Evolutionary conservation across 306 rosid species (phyloP).

Genomic region (Cucurbita maxima): DNA sequence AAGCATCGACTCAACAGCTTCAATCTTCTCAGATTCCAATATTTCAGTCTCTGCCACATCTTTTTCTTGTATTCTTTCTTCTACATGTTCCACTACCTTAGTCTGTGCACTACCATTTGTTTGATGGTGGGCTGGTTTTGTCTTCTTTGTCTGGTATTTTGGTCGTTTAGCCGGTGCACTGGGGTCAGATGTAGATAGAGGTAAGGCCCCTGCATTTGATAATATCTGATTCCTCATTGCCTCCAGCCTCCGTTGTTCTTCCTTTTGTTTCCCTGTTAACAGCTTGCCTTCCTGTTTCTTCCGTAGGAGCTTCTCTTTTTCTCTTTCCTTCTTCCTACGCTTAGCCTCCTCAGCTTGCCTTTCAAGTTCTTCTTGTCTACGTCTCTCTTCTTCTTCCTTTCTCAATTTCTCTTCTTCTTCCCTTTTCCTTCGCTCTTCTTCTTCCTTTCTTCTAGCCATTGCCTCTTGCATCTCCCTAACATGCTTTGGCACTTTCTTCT

Average conservation of each 20-base stretch:
- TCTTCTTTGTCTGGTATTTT: slow-evolving; percentile 61
- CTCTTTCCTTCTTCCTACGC: slow-evolving; percentile 70
- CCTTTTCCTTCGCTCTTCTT: slow-evolving; percentile 59
- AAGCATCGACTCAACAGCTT: slow-evolving; percentile 27
- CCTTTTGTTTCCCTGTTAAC: slow-evolving; percentile 66
- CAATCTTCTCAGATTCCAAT: slow-evolving; percentile 45
- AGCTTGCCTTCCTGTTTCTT: slow-evolving; percentile 66
- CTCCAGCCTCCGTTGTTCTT: slow-evolving; percentile 61
- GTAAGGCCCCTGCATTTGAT: slow-evolving; percentile 30
- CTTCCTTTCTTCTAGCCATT: slow-evolving; percentile 71
- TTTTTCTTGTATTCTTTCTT: slow-evolving; percentile 27
- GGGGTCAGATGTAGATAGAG: slow-evolving; percentile 33
- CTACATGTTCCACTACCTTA: slow-evolving; percentile 35
- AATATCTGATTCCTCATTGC: slow-evolving; percentile 76
- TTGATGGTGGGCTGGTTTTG: slow-evolving; percentile 33
- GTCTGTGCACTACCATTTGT: slow-evolving; percentile 37
- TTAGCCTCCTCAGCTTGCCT: slow-evolving; percentile 75
- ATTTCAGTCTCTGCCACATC: slow-evolving; percentile 29
- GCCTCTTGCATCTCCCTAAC: slow-evolving; percentile 99
- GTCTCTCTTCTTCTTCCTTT: slow-evolving; percentile 81
- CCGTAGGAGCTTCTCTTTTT: slow-evolving; percentile 59
- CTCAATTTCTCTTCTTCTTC: slow-evolving; percentile 86
- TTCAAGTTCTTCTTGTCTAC: slow-evolving; percentile 62
- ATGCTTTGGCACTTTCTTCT: slow-evolving; percentile 94
- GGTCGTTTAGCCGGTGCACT: slow-evolving; percentile 60